Percentiles rank a stretch among this genome's conserved stretches.
phyloP scores from a whole-genome alignment of 2,329 filamentous ascomycete species.

The Phyllosticta citriasiana region DNA sequence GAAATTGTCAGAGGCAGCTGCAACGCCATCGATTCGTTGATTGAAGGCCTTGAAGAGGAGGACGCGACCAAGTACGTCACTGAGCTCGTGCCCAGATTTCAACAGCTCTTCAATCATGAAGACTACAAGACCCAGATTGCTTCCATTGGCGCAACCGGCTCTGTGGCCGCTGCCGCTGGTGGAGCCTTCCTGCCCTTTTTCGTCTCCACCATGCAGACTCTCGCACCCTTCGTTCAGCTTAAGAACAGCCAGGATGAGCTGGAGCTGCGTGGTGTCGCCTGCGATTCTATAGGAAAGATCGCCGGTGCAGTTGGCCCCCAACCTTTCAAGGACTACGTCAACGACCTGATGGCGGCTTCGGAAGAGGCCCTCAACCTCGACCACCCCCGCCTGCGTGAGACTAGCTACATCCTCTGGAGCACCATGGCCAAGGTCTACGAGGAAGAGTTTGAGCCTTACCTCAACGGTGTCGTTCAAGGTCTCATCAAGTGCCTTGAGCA shows the following conservation, averaged over 20 bases:
- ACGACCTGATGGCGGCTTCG: conserved; percentile 81
- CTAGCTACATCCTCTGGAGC: conserved; percentile 94
- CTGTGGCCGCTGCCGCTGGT: conserved; percentile 77
- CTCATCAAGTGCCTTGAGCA: conserved; percentile 80
- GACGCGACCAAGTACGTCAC: conserved; percentile 74
- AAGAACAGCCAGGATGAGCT: conserved; percentile 87
- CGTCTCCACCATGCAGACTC: conserved; percentile 77
- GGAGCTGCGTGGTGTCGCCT: conserved; percentile 78
- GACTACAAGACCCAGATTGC: conserved; percentile 86
- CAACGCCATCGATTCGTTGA: conserved; percentile 81
- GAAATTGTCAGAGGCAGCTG: conserved; percentile 85
- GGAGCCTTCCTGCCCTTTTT: conserved; percentile 86
- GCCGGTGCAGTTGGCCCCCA: conserved; percentile 77
- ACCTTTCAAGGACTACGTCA: conserved; percentile 83
- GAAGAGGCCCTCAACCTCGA: conserved; percentile 84
- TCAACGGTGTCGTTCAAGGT: conserved; percentile 66
- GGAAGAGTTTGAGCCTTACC: conserved; percentile 69
- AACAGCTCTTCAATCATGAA: conserved; percentile 69
- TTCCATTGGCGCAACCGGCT: conserved; percentile 79
- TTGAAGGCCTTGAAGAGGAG: conserved; percentile 71
- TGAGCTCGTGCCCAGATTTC: conserved; percentile 75
- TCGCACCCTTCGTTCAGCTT: conserved; percentile 72
- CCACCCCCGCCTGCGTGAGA: conserved; percentile 86
- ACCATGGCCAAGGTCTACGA: conserved; percentile 90
- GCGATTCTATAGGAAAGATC: conserved; percentile 89